Conservation (phyloP, 805 yeast genomes). For the Monosporozyma yasuniensis region DNA sequence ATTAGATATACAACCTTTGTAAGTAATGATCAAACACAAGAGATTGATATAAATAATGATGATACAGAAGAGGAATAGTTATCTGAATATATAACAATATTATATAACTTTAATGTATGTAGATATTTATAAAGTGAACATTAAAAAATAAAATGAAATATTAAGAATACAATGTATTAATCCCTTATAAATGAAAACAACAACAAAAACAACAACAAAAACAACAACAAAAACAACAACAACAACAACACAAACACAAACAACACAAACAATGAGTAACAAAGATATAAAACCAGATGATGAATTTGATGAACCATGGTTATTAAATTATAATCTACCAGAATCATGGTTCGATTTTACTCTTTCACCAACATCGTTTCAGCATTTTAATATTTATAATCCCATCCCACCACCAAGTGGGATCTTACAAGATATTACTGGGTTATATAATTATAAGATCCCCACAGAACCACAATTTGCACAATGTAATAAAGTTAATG, state of each 20-base stretch:
- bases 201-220: too few species aligned
- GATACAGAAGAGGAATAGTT: constrained; percentile 2
- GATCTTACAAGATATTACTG: constrained; percentile 24
- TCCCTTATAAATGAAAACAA: too few species aligned
- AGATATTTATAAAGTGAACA: too few species aligned
- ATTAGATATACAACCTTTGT: constrained; percentile 18
- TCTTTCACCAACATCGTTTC: neutral
- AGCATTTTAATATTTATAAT: neutral
- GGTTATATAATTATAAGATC: constrained; percentile 41
- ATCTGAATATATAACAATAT: too few species aligned
- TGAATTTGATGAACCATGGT: constrained; percentile 2
- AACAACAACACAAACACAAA: too few species aligned
- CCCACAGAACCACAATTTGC: constrained; percentile 54
- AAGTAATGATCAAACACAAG: neutral
- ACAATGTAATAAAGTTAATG: constrained; percentile 54
- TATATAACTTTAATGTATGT: too few species aligned
- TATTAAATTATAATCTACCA: neutral
- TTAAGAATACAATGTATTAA: too few species aligned
- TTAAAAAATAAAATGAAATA: too few species aligned
- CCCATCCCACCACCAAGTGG: constrained; percentile 1
- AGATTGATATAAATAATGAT: constrained; percentile 2
- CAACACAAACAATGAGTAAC: neutral
- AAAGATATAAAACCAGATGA: neutral
- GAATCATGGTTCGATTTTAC: neutral
- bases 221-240: too few species aligned